phyloP scores from a whole-genome alignment of 2,329 filamentous ascomycete species.

The Sporothrix pallida region DNA sequence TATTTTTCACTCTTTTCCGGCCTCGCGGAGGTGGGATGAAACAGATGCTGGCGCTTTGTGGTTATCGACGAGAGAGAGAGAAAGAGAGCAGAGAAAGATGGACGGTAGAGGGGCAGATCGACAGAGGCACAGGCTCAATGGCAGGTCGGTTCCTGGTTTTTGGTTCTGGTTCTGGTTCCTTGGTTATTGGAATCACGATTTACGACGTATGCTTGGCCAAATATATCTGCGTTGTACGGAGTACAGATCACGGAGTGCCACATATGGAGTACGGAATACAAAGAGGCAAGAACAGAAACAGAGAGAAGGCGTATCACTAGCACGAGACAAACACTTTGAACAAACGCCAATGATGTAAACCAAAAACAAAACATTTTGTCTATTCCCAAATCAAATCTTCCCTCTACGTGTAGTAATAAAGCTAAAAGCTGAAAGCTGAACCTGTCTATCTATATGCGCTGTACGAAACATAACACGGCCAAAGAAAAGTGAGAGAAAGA shows the following conservation, averaged over 20 bases:
- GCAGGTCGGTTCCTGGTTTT: neutral
- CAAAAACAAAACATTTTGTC: conserved; percentile 25
- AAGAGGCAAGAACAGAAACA: neutral
- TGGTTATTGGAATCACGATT: neutral
- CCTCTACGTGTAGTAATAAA: neutral
- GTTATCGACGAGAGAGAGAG: neutral
- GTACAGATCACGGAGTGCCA: neutral
- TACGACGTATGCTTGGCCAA: neutral
- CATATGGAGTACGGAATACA: neutral
- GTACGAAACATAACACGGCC: neutral
- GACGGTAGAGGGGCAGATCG: neutral
- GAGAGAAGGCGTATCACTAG: neutral
- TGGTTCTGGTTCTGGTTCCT: neutral
- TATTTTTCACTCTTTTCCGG: neutral
- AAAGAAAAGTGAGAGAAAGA: neutral
- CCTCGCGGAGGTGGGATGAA: conserved; percentile 9
- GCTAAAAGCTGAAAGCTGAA: conserved; percentile 7
- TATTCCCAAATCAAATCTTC: conserved; percentile 26
- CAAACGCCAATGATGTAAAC: neutral
- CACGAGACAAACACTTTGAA: neutral
- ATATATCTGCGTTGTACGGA: neutral
- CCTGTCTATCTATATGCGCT: conserved; percentile 11
- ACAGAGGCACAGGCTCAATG: neutral
- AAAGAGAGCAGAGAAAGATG: neutral
- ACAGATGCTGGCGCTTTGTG: neutral